Conservation (phyloP, 768 basidiomycete genomes). For the Botryobasidium botryosum region DNA sequence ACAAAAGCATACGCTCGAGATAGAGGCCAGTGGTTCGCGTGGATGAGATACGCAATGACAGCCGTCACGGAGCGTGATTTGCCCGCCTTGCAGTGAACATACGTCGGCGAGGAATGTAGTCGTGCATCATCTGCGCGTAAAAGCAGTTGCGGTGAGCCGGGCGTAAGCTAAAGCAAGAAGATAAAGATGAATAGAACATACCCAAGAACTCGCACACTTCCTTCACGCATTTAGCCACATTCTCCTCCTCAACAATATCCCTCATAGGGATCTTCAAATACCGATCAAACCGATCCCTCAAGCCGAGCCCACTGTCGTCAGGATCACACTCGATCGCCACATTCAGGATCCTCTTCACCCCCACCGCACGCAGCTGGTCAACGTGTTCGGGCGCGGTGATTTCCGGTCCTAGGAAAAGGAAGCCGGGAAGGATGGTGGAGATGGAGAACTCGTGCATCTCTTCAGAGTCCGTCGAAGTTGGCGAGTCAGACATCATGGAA, state of each 20-base stretch:
- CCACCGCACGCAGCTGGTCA: slow-evolving; percentile 49
- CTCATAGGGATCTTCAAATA: slow-evolving; percentile 85
- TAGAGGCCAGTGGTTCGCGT: slow-evolving; percentile 93
- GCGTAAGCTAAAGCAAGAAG: not conserved
- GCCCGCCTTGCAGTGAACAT: slow-evolving; percentile 93
- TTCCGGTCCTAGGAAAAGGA: slow-evolving; percentile 86
- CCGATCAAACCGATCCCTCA: slow-evolving; percentile 58
- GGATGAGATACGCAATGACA: slow-evolving; percentile 94
- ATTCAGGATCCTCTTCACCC: slow-evolving; percentile 79
- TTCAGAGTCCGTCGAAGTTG: slow-evolving; percentile 25
- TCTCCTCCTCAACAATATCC: slow-evolving; percentile 89
- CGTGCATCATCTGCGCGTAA: slow-evolving; percentile 63
- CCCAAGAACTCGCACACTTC: slow-evolving; percentile 79
- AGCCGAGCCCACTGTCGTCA: slow-evolving; percentile 52
- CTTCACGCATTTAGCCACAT: slow-evolving; percentile 60
- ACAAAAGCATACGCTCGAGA: slow-evolving; percentile 85
- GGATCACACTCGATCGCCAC: slow-evolving; percentile 77
- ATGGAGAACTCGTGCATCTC: slow-evolving; percentile 39
- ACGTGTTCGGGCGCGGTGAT: slow-evolving; percentile 59
- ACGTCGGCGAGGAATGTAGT: slow-evolving; percentile 73
- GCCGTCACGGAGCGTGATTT: slow-evolving; percentile 93
- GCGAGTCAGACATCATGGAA: slow-evolving; percentile 40
- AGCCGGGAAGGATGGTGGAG: slow-evolving; percentile 80
- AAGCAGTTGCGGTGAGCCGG: not conserved
- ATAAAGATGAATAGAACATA: slow-evolving; percentile 26